phyloP scores from a whole-genome alignment of 2,329 filamentous ascomycete genomes.

The Botrytis elliptica region DNA sequence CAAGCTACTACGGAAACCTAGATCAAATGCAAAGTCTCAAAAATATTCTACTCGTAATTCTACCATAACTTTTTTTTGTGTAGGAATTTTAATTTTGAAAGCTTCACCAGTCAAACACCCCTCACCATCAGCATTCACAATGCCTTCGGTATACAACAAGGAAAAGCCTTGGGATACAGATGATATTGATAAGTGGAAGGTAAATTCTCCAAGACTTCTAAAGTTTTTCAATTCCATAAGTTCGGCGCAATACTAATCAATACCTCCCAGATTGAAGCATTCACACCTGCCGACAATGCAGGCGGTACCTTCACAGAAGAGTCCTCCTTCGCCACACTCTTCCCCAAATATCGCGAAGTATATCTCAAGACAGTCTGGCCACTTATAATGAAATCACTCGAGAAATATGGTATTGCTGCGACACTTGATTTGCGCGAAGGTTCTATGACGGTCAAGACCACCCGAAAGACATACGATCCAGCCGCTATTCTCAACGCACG shows the following conservation, averaged over 20 bases:
- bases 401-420: slow-evolving; percentile 85
- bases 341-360: slow-evolving; percentile 94
- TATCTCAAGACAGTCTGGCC: slow-evolving; percentile 95
- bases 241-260: slow-evolving; percentile 15
- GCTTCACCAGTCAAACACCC: slow-evolving; percentile 20
- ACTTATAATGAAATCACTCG: slow-evolving; percentile 79
- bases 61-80: slow-evolving; percentile 23
- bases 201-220: slow-evolving; percentile 36
- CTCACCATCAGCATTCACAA: slow-evolving; percentile 41
- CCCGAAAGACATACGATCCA: slow-evolving; percentile 85
- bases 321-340: slow-evolving; percentile 82
- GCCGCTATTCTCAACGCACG: slow-evolving; percentile 90
- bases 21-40: slow-evolving; percentile 10
- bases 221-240: neutral
- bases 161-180: slow-evolving; percentile 96
- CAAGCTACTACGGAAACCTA: slow-evolving; percentile 12
- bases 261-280: slow-evolving; percentile 64
- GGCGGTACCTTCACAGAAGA: slow-evolving; percentile 89
- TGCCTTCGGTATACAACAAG: slow-evolving; percentile 87
- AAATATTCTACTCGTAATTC: slow-evolving; percentile 18
- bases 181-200: slow-evolving; percentile 96
- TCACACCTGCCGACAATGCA: slow-evolving; percentile 80
- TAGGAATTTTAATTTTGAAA: slow-evolving; percentile 14
- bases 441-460: slow-evolving; percentile 95
- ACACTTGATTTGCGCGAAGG: slow-evolving; percentile 93